Evolutionary conservation across 2,329 filamentous ascomycete genomes (phyloP), one percentile per base, ranked within the genome.

Genomic region (Colletotrichum navitas): DNA sequence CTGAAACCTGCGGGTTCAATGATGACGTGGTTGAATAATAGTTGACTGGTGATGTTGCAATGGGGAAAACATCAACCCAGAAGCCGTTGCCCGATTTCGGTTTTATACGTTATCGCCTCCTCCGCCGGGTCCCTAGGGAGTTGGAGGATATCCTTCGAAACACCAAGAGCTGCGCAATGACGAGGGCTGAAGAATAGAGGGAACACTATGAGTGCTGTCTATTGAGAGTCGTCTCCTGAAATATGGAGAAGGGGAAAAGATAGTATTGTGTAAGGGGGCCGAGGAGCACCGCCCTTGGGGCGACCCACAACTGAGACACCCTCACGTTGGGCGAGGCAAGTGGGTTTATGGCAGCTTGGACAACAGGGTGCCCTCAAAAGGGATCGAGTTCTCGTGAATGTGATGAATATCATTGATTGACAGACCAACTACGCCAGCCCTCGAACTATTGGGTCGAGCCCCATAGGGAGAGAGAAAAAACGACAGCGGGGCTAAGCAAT

Each of bases 231-330:
- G 12, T 4, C 55, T 29, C 29, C 21, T 39, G 34, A 21, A 68
- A 32, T n/a, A 41, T 21, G 18, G 24, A 26, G 11, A 18, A 41
- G 51, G 39, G 34, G 47, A 3, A 16, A 32, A 8, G 10, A 68
- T 68, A 60, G 68, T 54, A 52, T 47, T 32, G 39, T n/a, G 65
- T 47, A 71, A 71, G 68, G 68, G 68, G 54, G 32, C 18, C 14
- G 5, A n/a, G 5, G 12, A 32, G n/a, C 41, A 26, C 18, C 52
- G 43, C 61, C 61, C 58, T 55, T 68, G 58, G 47, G 45, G n/a
- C 45, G 45, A 18, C 21, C 21, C n/a, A 39, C 29, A 43, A 41
- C 32, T 45, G 26, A 68, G 59, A 71, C 65, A 68, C 24, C 32
- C 12, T 60, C 63, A 52, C 49, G 43, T n/a, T 41, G 49, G 21